phyloP scores from a whole-genome alignment of 2,329 filamentous ascomycete genomes.

The Trichoderma asperellum region DNA sequence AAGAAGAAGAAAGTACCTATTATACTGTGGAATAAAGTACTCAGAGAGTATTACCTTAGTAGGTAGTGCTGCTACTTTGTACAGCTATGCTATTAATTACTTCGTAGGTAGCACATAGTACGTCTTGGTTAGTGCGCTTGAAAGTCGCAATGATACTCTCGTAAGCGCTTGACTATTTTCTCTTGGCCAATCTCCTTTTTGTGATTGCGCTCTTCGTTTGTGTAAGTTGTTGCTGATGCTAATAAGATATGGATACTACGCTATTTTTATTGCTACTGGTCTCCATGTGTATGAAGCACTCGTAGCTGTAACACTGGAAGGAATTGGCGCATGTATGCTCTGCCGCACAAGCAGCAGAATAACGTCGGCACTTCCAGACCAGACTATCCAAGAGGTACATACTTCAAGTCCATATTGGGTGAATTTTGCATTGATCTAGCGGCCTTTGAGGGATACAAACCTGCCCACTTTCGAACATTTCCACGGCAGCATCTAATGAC shows the following conservation, averaged over 20 bases:
- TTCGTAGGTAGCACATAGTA: not conserved
- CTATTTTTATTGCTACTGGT: not conserved
- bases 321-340: not conserved
- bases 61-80: not conserved
- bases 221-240: not conserved
- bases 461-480: not conserved
- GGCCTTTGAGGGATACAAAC: not conserved
- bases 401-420: not conserved
- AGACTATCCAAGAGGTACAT: not conserved
- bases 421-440: conserved; percentile 4
- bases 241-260: not conserved
- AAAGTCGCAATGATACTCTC: not conserved
- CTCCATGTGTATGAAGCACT: not conserved
- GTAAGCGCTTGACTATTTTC: not conserved
- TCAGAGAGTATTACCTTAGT: not conserved
- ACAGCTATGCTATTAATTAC: not conserved
- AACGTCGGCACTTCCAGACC: not conserved
- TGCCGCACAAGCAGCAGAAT: not conserved
- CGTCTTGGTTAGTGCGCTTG: not conserved
- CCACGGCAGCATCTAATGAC: not conserved
- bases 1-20: not conserved
- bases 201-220: not conserved
- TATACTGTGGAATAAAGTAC: not conserved
- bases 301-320: conserved; percentile 1
- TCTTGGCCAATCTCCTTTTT: not conserved